Evolutionary conservation across 805 yeast genomes (phyloP), one percentile per base, ranked within the genome.

Genomic region (Candida maris): DNA sequence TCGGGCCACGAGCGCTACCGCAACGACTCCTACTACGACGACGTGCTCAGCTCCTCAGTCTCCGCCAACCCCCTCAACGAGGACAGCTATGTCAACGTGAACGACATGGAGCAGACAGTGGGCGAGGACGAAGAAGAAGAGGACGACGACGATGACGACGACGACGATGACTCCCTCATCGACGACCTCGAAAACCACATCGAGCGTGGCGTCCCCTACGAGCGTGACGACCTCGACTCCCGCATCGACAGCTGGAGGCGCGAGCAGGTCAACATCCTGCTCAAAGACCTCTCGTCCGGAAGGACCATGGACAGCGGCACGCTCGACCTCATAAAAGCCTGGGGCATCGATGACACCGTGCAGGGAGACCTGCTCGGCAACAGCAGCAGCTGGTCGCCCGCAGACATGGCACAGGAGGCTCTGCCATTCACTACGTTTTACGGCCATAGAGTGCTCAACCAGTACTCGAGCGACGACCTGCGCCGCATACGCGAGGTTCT

Each of bases 181-280:
- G 60, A 59, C 18, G 54, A 53, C 27, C 40, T 56, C 14, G 46
- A 45, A 12, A 52, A 49, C 6, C 55, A 54, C 25, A 44, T 49
- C 12, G 37, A 41, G 13, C 29, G 24, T 8, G 38, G 38, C 31
- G 29, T 34, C 23, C 45, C 45, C 18, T 42, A 36, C 39, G 35
- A 41, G 32, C 42, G 39, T 14, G 51, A 51, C 20, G 61, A 56
- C 36, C 38, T 58, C 13, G 54, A 50, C 32, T 32, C 47, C 7
- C 38, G 61, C 23, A 58, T 58, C 5, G 59, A 58, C 19, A 48
- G 39, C 31, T 58, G 63, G 63, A 46, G 61, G 35, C 47, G 56
- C 21, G 52, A 56, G 32, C 62, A 56, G 33, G 45, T 54, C 6
- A 41, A 42, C 21, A 38, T 46, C 6, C 33, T 58, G 8, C 23